Evolutionary conservation across 2,329 filamentous ascomycete genomes (phyloP), one percentile per base, ranked within the genome.

Genomic region (Paecilomyces formosus): DNA sequence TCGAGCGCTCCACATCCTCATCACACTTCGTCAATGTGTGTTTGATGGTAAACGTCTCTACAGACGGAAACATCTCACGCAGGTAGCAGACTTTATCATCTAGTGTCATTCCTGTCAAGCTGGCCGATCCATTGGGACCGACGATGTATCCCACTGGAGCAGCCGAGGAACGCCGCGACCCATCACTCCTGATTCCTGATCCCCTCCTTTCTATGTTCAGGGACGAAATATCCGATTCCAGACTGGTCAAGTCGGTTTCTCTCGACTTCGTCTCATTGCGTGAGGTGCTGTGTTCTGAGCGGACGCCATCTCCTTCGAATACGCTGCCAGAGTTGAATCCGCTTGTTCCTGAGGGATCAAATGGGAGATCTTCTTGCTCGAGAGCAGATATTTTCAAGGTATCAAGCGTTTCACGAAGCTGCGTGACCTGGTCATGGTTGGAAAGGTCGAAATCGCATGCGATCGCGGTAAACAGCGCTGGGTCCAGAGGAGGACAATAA

Each of bases 401-500:
- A n/a, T 88, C 79, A 1, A 97, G 79, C 0, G 82, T 80, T n/a
- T 76, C 69, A 30, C 82, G 81, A 2, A 87, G 85, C 9, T 78
- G 75, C 2, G 80, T 68, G 31, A 86, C 76, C 50, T 86, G 77
- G 0, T 75, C 70, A 0, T 80, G 65, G 22, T 84, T 72, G 2
- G 74, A 70, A 18, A 92, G 76, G 65, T 92, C 83, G 72, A 85
- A 90, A 68, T 97, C 93, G 56, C 79, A 84, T 4, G 85, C 79
- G 55, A 97, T 89, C 3, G 90, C 87, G 57, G 88, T 82, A 59
- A 97, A 83, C 12, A 93, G 81, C 0, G 90, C 83, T 63, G 91
- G 84, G 64, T 97, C 92, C 49, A 97, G 74, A 18, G 87, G 82
- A 24, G 88, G 83, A 69, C 86, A 87, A 68, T 90, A 93, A 63